These are phyloP conservation scores for Pseudocercospora macadamiae DNA, from an alignment of 2,329 filamentous ascomycete species.

Conservation along the genomic window DNA sequence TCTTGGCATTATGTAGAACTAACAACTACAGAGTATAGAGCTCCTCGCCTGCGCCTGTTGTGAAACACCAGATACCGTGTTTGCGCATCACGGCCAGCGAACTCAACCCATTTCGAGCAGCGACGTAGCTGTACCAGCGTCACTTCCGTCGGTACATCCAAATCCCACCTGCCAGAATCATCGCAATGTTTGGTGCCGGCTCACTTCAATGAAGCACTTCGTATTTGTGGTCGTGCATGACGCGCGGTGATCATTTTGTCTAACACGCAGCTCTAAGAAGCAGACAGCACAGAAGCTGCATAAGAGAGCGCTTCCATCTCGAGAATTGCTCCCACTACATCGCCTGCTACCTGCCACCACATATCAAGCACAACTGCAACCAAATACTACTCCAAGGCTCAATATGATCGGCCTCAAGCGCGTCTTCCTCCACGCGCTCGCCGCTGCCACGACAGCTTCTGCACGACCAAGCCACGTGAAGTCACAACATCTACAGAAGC, in stretches of 20 bases:
- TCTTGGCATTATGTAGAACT: slow-evolving; percentile 38
- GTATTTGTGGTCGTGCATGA: neutral
- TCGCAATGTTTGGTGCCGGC: neutral
- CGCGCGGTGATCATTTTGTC: neutral
- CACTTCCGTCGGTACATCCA: too few species aligned
- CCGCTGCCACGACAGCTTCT: neutral
- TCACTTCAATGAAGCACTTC: neutral
- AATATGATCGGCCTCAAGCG: neutral
- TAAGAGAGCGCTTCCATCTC: neutral
- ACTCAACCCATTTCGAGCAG: too few species aligned
- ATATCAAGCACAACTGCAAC: neutral
- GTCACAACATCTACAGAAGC: neutral
- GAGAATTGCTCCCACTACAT: neutral
- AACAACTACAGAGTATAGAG: neutral
- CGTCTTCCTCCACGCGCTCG: neutral
- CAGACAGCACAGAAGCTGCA: neutral
- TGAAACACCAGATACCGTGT: too few species aligned
- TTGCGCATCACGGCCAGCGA: too few species aligned
- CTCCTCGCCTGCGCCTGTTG: neutral
- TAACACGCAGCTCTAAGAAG: neutral
- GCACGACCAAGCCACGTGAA: neutral
- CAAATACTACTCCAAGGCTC: too few species aligned
- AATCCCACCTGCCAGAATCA: neutral
- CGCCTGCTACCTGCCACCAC: neutral
- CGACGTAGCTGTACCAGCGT: too few species aligned